phyloP scores from a whole-genome alignment of 75 land plant species.

The Selaginella tamariscina region DNA sequence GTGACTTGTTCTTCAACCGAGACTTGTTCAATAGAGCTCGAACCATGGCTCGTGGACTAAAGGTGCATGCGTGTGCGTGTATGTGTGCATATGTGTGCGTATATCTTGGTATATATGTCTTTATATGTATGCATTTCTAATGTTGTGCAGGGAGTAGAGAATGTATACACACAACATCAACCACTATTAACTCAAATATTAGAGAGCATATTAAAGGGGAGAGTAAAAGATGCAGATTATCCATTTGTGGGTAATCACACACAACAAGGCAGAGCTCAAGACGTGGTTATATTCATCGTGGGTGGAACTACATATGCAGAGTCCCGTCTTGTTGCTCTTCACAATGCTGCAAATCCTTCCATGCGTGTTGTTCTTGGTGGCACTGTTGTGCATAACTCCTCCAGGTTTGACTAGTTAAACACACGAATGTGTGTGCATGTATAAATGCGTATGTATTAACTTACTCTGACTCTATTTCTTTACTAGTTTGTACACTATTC shows the following conservation, averaged over 20 bases:
- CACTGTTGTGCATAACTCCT: constrained; percentile 75
- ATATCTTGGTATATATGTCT: too few species aligned
- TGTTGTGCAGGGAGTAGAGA: constrained; percentile 76
- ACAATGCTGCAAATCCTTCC: constrained; percentile 70
- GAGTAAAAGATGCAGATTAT: constrained; percentile 85
- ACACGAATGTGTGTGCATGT: not conserved
- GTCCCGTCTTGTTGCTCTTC: constrained; percentile 70
- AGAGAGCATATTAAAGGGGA: constrained; percentile 82
- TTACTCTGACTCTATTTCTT: constrained; percentile 3
- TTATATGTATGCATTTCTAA: too few species aligned
- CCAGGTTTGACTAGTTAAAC: constrained; percentile 30
- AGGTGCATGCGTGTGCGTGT: constrained; percentile 32
- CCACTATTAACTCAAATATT: constrained; percentile 83
- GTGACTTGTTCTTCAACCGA: constrained; percentile 85
- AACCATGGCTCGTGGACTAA: constrained; percentile 97
- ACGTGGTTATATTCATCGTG: constrained; percentile 86
- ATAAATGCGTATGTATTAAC: not conserved
- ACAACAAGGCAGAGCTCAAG: constrained; percentile 97
- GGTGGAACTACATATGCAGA: constrained; percentile 98
- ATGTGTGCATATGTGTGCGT: not conserved
- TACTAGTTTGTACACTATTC: not conserved
- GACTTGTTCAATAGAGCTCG: constrained; percentile 89
- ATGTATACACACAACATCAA: constrained; percentile 98
- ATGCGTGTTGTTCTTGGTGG: constrained; percentile 91
- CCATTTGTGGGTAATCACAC: constrained; percentile 87